Evolutionary conservation across 306 rosid genomes (phyloP).

Genomic region (Lathyrus sativus): DNA sequence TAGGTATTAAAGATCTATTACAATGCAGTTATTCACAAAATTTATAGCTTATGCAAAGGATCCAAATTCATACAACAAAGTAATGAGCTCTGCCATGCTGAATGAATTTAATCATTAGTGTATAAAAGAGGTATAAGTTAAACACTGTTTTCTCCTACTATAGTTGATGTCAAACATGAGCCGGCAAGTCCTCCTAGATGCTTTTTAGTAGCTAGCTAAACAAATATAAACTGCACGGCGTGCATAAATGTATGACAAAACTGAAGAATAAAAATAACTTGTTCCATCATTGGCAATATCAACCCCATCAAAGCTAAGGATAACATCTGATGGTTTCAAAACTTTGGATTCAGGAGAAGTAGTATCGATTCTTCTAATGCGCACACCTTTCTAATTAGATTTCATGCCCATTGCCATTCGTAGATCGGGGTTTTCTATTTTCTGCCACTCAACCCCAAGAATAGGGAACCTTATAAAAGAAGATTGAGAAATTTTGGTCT

Average conservation of each 20-base stretch:
- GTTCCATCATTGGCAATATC: slow-evolving; percentile 98
- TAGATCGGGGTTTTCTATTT: slow-evolving; percentile 97
- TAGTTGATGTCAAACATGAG: slow-evolving; percentile 33
- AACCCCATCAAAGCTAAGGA: slow-evolving; percentile 90
- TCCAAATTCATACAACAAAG: background rate
- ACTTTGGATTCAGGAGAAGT: slow-evolving; percentile 80
- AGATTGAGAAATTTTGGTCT: slow-evolving; percentile 23
- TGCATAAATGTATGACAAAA: slow-evolving; percentile 9
- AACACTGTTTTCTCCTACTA: slow-evolving; percentile 11
- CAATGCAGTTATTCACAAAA: slow-evolving; percentile 29
- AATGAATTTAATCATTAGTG: background rate
- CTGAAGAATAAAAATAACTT: slow-evolving; percentile 49
- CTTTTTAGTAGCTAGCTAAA: slow-evolving; percentile 26
- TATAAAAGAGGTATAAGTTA: slow-evolving; percentile 21
- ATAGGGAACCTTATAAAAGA: slow-evolving; percentile 75
- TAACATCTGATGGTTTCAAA: slow-evolving; percentile 90
- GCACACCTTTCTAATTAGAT: slow-evolving; percentile 93
- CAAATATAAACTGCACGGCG: slow-evolving; percentile 27
- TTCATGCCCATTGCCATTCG: slow-evolving; percentile 77
- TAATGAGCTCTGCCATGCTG: slow-evolving; percentile 2
- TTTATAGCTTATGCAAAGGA: slow-evolving; percentile 15
- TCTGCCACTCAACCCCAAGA: slow-evolving; percentile 99
- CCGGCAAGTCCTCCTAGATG: slow-evolving; percentile 11
- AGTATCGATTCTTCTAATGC: slow-evolving; percentile 90
- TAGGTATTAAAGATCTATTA: background rate